Evolutionary conservation across 176 grass and related monocot species (phyloP).

Genomic region (Paspalum vaginatum): DNA sequence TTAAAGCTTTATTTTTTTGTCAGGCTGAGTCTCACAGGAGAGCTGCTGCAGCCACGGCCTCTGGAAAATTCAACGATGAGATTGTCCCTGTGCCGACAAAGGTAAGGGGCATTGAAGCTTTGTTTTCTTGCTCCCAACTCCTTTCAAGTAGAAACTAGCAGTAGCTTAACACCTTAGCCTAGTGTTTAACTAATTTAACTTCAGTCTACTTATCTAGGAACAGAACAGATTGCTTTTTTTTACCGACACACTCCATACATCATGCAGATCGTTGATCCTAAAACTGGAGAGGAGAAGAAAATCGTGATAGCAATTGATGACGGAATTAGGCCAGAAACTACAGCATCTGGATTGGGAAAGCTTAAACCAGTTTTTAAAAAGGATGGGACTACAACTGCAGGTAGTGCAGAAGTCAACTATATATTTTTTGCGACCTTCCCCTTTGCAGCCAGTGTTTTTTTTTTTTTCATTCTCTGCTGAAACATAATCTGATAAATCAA

Average conservation of each 20-base stretch:
- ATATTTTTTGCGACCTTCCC: neutral
- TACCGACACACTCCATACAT: neutral
- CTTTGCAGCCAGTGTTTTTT: neutral
- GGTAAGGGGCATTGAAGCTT: constrained; percentile 18
- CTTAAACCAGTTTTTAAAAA: constrained; percentile 95
- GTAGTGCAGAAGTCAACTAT: constrained; percentile 39
- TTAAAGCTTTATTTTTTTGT: neutral
- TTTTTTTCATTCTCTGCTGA: neutral
- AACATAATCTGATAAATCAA: neutral
- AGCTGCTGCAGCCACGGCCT: constrained; percentile 79
- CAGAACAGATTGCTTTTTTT: neutral
- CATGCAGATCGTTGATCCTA: constrained; percentile 79
- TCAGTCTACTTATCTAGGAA: neutral
- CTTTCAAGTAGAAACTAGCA: neutral
- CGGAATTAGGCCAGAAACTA: constrained; percentile 85
- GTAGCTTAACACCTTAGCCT: neutral
- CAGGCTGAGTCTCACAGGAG: constrained; percentile 91
- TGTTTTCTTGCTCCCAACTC: neutral
- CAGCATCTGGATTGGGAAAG: constrained; percentile 67
- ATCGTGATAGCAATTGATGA: constrained; percentile 94
- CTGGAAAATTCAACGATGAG: constrained; percentile 98
- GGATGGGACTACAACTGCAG: constrained; percentile 95
- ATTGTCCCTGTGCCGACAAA: constrained; percentile 90
- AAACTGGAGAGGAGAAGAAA: constrained; percentile 88
- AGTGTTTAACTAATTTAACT: neutral